phyloP scores from a whole-genome alignment of 2,329 filamentous ascomycete species.

The Neoarthrinium moseri region DNA sequence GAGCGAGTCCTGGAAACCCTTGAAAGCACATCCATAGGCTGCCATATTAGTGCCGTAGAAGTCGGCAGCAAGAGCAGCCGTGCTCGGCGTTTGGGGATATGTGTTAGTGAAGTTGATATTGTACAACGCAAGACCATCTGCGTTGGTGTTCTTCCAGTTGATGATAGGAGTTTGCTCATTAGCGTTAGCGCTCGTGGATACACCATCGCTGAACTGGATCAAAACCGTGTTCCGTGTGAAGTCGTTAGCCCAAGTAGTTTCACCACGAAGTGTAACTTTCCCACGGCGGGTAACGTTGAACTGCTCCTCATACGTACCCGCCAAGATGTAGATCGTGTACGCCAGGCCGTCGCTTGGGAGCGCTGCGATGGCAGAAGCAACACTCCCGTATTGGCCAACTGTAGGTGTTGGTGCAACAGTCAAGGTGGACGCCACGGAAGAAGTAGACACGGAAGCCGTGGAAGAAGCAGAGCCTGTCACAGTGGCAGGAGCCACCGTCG shows the following conservation, averaged over 20 bases:
- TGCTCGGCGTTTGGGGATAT: slow-evolving; percentile 20
- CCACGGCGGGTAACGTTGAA: slow-evolving; percentile 33
- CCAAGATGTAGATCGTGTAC: slow-evolving; percentile 37
- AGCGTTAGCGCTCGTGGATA: slow-evolving; percentile 36
- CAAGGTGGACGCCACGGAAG: slow-evolving; percentile 9
- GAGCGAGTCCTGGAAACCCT: slow-evolving; percentile 29
- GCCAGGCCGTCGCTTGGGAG: slow-evolving; percentile 37
- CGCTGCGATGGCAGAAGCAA: slow-evolving; percentile 41
- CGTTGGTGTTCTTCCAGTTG: slow-evolving; percentile 40
- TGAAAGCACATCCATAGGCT: slow-evolving; percentile 27
- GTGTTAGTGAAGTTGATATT: slow-evolving; percentile 44
- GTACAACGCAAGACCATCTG: slow-evolving; percentile 47
- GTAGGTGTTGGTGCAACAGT: slow-evolving; percentile 34
- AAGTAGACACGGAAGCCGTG: neutral
- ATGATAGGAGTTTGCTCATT: slow-evolving; percentile 43
- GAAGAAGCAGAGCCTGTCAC: neutral
- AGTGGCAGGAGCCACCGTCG: slow-evolving; percentile 13
- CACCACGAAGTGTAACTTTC: slow-evolving; percentile 33
- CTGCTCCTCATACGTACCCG: slow-evolving; percentile 41
- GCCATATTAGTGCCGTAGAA: slow-evolving; percentile 33
- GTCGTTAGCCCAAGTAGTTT: slow-evolving; percentile 30
- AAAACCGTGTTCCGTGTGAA: slow-evolving; percentile 34
- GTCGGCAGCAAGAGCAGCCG: slow-evolving; percentile 27
- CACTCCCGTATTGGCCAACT: slow-evolving; percentile 35
- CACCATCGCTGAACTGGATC: slow-evolving; percentile 34